Conservation (phyloP, 371 early-diverging fungal species). For the Mortierella sp. region DNA sequence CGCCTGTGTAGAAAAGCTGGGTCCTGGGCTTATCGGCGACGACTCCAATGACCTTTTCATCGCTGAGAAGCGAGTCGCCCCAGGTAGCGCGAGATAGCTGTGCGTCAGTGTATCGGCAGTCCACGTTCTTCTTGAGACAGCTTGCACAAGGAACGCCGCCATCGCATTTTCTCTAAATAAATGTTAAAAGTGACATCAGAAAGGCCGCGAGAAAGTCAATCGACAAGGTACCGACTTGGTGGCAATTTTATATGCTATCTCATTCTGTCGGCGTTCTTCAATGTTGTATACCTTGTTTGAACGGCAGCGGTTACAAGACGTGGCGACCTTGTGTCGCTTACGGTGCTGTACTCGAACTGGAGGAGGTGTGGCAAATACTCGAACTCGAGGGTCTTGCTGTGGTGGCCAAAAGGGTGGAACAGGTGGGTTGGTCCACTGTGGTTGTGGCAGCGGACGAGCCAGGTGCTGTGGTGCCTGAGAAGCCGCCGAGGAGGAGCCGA, state of each 20-base stretch:
- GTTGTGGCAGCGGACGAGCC: neutral
- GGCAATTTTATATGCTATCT: neutral
- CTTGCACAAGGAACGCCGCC: constrained; percentile 49
- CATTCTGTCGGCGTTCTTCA: neutral
- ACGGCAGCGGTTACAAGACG: constrained; percentile 54
- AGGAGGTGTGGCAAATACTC: neutral
- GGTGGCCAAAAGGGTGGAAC: neutral
- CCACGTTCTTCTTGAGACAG: constrained; percentile 41
- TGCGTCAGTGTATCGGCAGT: constrained; percentile 50
- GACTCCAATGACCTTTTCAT: constrained; percentile 44
- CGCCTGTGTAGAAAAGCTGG: constrained; percentile 12
- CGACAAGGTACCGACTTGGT: constrained; percentile 3
- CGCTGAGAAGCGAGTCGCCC: constrained; percentile 49
- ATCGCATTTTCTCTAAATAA: constrained; percentile 46
- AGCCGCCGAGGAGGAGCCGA: neutral
- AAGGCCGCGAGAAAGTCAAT: neutral
- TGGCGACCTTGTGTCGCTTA: constrained; percentile 54
- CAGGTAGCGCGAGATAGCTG: constrained; percentile 48
- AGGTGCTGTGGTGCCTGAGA: neutral
- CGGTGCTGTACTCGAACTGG: constrained; percentile 20
- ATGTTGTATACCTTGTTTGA: constrained; percentile 42
- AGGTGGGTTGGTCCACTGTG: neutral
- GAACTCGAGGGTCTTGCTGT: neutral
- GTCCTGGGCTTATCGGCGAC: constrained; percentile 26
- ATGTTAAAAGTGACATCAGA: neutral